These are phyloP conservation scores for Melaleuca quinquenervia DNA, from an alignment of 345 rosid species.

Conservation along the genomic window DNA sequence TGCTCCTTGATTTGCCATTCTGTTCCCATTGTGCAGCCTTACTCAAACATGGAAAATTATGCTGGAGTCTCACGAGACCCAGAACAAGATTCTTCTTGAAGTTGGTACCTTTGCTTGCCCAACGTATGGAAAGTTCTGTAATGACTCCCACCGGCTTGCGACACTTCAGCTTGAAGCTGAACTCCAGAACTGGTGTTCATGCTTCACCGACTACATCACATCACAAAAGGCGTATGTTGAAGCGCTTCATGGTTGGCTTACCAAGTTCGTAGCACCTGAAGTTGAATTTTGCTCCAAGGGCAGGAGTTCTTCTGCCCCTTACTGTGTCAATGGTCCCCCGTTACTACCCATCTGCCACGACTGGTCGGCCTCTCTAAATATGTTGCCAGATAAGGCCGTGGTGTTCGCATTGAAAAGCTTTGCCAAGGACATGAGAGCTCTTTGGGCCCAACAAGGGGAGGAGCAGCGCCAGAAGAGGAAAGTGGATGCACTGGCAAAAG, in stretches of 20 bases:
- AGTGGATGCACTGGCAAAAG: slow-evolving; percentile 50
- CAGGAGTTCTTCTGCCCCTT: slow-evolving; percentile 26
- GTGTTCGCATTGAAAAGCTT: slow-evolving; percentile 45
- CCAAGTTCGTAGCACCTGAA: slow-evolving; percentile 54
- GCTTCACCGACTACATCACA: slow-evolving; percentile 33
- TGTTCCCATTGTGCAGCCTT: slow-evolving; percentile 29
- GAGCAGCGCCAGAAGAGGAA: slow-evolving; percentile 58
- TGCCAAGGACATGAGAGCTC: slow-evolving; percentile 37
- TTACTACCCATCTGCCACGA: slow-evolving; percentile 36
- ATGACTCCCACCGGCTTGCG: slow-evolving; percentile 57
- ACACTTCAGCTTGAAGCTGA: slow-evolving; percentile 73
- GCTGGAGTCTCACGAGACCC: slow-evolving; percentile 67
- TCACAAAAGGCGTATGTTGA: slow-evolving; percentile 52
- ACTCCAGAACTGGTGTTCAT: slow-evolving; percentile 49
- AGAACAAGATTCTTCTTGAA: slow-evolving; percentile 47
- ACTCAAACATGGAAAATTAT: slow-evolving; percentile 49
- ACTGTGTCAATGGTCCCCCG: slow-evolving; percentile 36
- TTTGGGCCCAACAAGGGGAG: slow-evolving; percentile 60
- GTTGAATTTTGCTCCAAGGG: slow-evolving; percentile 42
- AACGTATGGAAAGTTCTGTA: slow-evolving; percentile 43
- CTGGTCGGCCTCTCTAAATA: slow-evolving; percentile 40
- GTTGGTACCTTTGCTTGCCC: slow-evolving; percentile 49
- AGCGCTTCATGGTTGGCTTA: slow-evolving; percentile 50
- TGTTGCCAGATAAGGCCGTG: slow-evolving; percentile 38
- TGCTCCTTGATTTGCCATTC: background rate